These are phyloP conservation scores for Thelonectria rubi DNA, from an alignment of 2,329 filamentous ascomycete species.

Conservation along the genomic window DNA sequence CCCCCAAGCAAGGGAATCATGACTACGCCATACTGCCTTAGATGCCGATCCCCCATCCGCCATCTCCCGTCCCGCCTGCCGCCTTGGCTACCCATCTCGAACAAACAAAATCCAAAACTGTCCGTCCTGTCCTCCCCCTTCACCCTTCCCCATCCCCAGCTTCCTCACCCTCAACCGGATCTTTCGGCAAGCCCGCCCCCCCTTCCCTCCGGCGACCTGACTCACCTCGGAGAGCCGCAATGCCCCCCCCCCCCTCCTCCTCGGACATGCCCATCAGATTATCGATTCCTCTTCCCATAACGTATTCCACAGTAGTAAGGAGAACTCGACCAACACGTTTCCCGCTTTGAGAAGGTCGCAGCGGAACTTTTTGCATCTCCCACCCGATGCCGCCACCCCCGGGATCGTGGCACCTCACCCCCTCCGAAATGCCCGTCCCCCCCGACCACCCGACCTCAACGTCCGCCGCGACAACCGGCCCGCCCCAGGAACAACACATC, in stretches of 20 bases:
- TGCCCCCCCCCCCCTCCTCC: background rate
- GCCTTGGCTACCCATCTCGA: slow-evolving; percentile 7
- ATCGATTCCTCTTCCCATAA: background rate
- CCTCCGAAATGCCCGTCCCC: slow-evolving; percentile 14
- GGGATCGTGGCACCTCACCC: slow-evolving; percentile 9
- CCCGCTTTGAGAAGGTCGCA: slow-evolving; percentile 42
- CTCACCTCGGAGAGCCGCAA: slow-evolving; percentile 14
- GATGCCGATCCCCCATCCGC: slow-evolving; percentile 23
- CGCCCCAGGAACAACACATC: slow-evolving; percentile 26
- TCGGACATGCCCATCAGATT: slow-evolving; percentile 15
- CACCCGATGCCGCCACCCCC: background rate
- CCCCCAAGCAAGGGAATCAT: slow-evolving; percentile 4
- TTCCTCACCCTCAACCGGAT: slow-evolving; percentile 16
- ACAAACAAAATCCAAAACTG: background rate
- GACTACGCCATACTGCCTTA: slow-evolving; percentile 14
- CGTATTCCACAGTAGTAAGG: background rate
- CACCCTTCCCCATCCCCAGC: slow-evolving; percentile 6
- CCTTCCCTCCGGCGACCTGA: background rate
- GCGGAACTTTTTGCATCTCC: slow-evolving; percentile 15
- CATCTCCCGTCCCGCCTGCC: slow-evolving; percentile 16
- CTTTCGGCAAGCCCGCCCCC: slow-evolving; percentile 9
- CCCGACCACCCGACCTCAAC: slow-evolving; percentile 20
- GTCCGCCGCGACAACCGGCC: slow-evolving; percentile 19
- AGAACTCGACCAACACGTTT: background rate
- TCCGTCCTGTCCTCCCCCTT: background rate